phyloP scores from a whole-genome alignment of 1,284 basidiomycete genomes.

The Microbotryum scabiosae region DNA sequence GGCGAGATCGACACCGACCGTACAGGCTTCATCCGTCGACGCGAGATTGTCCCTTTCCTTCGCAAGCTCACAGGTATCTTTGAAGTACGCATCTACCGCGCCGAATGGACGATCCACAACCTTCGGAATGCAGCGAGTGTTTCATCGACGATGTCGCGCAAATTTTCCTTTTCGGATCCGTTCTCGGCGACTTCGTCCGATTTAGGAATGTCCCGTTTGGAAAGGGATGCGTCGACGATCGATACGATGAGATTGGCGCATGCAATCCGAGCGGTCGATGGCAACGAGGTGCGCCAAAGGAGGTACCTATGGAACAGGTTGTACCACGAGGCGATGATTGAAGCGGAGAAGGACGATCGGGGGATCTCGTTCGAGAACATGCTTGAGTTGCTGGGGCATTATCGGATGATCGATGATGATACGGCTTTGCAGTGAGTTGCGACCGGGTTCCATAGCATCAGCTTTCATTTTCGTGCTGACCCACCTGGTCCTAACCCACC shows the following conservation, averaged over 20 bases:
- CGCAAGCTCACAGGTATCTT: slow-evolving; percentile 68
- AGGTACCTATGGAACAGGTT: slow-evolving; percentile 63
- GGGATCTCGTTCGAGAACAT: slow-evolving; percentile 89
- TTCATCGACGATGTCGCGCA: too few species aligned
- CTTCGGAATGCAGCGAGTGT: slow-evolving; percentile 39
- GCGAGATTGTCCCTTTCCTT: slow-evolving; percentile 71
- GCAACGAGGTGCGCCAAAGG: slow-evolving; percentile 53
- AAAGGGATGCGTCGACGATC: too few species aligned
- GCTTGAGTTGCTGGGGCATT: slow-evolving; percentile 78
- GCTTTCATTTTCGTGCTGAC: neutral
- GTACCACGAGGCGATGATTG: slow-evolving; percentile 73
- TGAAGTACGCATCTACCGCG: slow-evolving; percentile 73
- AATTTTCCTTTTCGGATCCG: neutral
- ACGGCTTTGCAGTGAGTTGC: slow-evolving; percentile 69
- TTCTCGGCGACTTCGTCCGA: slow-evolving; percentile 5
- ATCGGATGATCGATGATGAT: slow-evolving; percentile 82
- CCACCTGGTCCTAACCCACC: neutral
- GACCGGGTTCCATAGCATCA: too few species aligned
- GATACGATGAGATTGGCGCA: slow-evolving; percentile 44
- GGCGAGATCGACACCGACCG: slow-evolving; percentile 69
- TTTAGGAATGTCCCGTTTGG: neutral
- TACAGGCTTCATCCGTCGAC: slow-evolving; percentile 67
- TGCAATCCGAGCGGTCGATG: slow-evolving; percentile 59
- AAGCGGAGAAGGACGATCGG: slow-evolving; percentile 55
- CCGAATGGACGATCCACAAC: slow-evolving; percentile 54